Evolutionary conservation across 257 asterid genomes (phyloP).

Genomic region (Plantago elongata): DNA sequence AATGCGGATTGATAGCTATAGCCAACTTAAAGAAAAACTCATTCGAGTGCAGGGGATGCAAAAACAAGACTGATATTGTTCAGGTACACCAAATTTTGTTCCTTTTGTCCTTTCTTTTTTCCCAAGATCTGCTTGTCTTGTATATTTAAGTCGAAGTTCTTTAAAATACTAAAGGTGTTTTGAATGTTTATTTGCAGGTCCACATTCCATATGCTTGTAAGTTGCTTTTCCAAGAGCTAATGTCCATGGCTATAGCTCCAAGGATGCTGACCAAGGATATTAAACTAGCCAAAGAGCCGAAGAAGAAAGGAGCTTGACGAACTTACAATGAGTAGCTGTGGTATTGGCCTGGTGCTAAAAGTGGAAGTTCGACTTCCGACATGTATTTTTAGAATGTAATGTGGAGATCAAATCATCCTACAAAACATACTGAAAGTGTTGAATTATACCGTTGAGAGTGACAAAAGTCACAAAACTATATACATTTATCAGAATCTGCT

Average conservation of each 20-base stretch:
- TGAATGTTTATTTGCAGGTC: slow-evolving; percentile 41
- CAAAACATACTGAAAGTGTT: too few relatives aligned
- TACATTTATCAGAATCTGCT: too few relatives aligned
- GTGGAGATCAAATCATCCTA: too few relatives aligned
- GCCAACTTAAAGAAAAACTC: slow-evolving; percentile 90
- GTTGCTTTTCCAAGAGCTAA: slow-evolving; percentile 88
- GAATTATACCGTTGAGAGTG: too few relatives aligned
- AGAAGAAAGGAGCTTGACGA: slow-evolving; percentile 49
- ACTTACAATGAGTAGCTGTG: too few relatives aligned
- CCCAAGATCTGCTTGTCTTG: too few relatives aligned
- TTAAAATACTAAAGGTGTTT: background rate
- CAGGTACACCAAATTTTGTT: slow-evolving; percentile 42
- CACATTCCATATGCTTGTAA: slow-evolving; percentile 94
- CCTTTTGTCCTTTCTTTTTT: too few relatives aligned
- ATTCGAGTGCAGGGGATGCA: slow-evolving; percentile 95
- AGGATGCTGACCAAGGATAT: slow-evolving; percentile 90
- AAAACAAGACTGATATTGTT: slow-evolving; percentile 84
- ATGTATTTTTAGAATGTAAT: too few relatives aligned
- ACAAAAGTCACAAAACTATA: too few relatives aligned
- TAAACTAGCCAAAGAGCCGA: slow-evolving; percentile 48
- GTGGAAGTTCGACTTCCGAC: too few relatives aligned
- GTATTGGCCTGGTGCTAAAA: too few relatives aligned
- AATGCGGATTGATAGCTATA: slow-evolving; percentile 84
- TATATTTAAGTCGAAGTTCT: background rate
- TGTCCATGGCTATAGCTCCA: slow-evolving; percentile 99